Base-by-base conservation (phyloP, 2,329 filamentous ascomycete genomes). In the Phialophora verrucosa region DNA sequence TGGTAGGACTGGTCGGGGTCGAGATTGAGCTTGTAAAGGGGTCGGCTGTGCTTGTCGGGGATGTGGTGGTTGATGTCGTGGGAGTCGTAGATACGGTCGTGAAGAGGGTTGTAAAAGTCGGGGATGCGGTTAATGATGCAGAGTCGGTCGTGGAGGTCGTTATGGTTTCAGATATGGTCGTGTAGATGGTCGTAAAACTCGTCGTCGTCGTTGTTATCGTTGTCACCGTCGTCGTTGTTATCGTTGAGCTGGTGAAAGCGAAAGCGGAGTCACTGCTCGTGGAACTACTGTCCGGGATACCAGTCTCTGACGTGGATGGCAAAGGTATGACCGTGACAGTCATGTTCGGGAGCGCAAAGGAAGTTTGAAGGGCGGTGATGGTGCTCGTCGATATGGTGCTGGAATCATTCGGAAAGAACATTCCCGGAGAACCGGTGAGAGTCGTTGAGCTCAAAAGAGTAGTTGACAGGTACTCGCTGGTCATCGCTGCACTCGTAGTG, bases 201-300 rank as follows among this genome's bases (percentile, higher is more conserved):
- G 66, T 64, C 17, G 68, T 29, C 8, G 55, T 59, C 25, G 66
- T n/a, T n/a, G 53, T 47, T 8, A 57, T 62, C 4, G 63, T 35
- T 42, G 59, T 62, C 20, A 64, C 59, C 42, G 55, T 57, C 31
- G 57, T 51, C 27, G 63, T n/a, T 11, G 65, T 29, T 27, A 49
- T 14, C 49, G 27, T 59, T 14, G 63, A 60, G 53, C 42, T 44
- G 38, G 17, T 44, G 38, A n/a, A n/a, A 44, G 5, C 14, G 38
- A n/a, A 44, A 44, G 14, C 3, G 17, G 38, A 44, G 38, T 4
- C 38, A 44, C 38, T 44, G 38, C 38, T 42, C 38, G 38, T 42
- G 38, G 14, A 42, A 42, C 17, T 17, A 42, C 17, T 44, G 10
- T 20, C 25, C 20, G 20, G 4, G 38, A n/a, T 11, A 17, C 25